Conservation (phyloP, 1,139 yeast genomes). For the Dujonia santamariae region DNA sequence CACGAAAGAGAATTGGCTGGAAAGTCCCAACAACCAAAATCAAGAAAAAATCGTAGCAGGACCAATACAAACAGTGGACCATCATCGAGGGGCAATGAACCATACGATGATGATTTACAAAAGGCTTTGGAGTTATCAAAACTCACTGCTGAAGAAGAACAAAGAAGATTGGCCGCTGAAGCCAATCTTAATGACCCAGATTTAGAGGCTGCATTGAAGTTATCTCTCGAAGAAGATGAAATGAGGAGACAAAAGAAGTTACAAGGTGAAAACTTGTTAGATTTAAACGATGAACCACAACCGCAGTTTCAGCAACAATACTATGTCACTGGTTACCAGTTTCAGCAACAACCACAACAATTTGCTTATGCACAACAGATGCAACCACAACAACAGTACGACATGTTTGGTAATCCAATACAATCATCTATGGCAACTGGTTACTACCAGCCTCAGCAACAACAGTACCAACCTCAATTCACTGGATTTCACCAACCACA, state of each 20-base stretch:
- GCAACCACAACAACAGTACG: conserved; percentile 41
- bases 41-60: conserved; percentile 15
- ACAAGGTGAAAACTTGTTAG: conserved; percentile 52
- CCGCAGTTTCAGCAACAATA: conserved; percentile 22
- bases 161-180: conserved; percentile 27
- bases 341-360: conserved; percentile 30
- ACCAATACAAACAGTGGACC: conserved; percentile 13
- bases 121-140: conserved; percentile 81
- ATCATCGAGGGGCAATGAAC: conserved; percentile 29
- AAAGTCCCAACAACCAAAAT: conserved; percentile 11
- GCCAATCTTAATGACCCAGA: conserved; percentile 61
- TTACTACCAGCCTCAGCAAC: conserved; percentile 27
- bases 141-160: conserved; percentile 82
- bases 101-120: conserved; percentile 78
- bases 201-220: conserved; percentile 73
- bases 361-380: conserved; percentile 23
- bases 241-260: conserved; percentile 52
- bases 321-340: conserved; percentile 29
- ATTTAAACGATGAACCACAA: conserved; percentile 43
- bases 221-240: conserved; percentile 88
- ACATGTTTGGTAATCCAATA: conserved; percentile 80
- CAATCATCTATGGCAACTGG: conserved; percentile 57
- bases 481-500: conserved; percentile 39
- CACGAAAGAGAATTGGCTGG: conserved; percentile 62
- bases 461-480: conserved; percentile 28